These are phyloP conservation scores for Conringia planisiliqua DNA, from an alignment of 345 rosid genomes.

Conservation along the genomic window DNA sequence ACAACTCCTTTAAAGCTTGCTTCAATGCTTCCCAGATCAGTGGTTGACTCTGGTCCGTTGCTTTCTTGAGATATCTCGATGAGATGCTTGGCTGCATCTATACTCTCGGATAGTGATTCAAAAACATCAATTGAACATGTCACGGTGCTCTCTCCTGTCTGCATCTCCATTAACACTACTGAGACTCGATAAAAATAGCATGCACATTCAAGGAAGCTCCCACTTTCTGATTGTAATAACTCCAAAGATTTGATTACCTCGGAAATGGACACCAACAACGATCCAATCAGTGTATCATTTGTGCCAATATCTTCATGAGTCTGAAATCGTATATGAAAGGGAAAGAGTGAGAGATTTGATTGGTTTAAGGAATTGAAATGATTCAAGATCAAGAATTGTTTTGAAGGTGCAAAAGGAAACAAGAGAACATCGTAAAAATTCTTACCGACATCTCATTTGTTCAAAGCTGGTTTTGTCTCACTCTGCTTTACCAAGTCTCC, in stretches of 20 bases:
- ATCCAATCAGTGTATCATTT: conserved; percentile 32
- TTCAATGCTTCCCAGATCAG: conserved; percentile 40
- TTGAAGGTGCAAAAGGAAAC: conserved; percentile 15
- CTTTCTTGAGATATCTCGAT: conserved; percentile 29
- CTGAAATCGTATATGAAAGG: conserved; percentile 32
- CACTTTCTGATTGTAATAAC: conserved; percentile 39
- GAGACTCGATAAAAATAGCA: conserved; percentile 68
- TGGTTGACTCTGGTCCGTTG: conserved; percentile 32
- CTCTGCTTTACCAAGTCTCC: conserved; percentile 20
- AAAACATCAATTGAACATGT: conserved; percentile 45
- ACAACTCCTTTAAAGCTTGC: conserved; percentile 44
- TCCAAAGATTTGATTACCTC: conserved; percentile 43
- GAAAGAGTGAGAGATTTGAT: not conserved
- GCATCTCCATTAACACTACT: conserved; percentile 66
- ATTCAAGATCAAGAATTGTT: not conserved
- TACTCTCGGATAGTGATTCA: conserved; percentile 46
- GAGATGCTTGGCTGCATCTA: conserved; percentile 48
- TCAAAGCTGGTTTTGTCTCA: conserved; percentile 26
- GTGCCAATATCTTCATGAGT: conserved; percentile 29
- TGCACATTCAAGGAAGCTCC: conserved; percentile 46
- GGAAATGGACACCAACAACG: conserved; percentile 52
- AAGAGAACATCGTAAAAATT: not conserved
- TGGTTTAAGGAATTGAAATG: conserved; percentile 4
- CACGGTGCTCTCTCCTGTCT: conserved; percentile 37
- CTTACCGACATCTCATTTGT: conserved; percentile 53